phyloP scores from a whole-genome alignment of 2,329 filamentous ascomycete species.

The Elsinoe perseae region DNA sequence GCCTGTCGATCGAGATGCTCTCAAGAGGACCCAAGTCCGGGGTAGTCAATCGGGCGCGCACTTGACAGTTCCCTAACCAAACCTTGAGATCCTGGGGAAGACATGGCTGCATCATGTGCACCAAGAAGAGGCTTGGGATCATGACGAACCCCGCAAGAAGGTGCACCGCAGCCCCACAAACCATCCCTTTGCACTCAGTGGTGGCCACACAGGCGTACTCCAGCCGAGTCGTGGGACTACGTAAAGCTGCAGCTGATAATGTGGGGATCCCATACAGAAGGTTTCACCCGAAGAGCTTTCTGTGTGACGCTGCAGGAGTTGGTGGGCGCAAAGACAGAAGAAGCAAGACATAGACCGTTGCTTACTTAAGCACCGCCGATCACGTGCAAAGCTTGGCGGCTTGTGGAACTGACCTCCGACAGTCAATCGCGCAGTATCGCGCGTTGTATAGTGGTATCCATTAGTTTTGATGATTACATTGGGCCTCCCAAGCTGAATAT shows the following conservation, averaged over 20 bases:
- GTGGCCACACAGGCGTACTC: not conserved
- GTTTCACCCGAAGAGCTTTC: not conserved
- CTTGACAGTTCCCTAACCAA: conserved; percentile 9
- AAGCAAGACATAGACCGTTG: too few species aligned
- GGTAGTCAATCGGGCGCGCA: conserved; percentile 2
- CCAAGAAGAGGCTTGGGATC: not conserved
- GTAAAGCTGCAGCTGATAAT: not conserved
- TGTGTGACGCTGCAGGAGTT: too few species aligned
- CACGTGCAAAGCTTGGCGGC: not conserved
- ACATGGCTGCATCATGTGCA: conserved; percentile 14
- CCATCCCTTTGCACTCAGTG: not conserved
- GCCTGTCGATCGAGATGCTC: conserved; percentile 14
- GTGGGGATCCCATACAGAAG: not conserved
- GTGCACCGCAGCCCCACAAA: not conserved
- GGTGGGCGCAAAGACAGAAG: too few species aligned
- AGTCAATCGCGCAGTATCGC: too few species aligned
- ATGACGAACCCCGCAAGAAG: conserved; percentile 1
- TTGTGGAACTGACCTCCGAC: not conserved
- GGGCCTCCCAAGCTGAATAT: too few species aligned
- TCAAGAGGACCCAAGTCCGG: conserved; percentile 4
- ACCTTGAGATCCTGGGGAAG: conserved; percentile 12
- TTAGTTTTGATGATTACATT: too few species aligned
- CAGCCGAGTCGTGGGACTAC: not conserved
- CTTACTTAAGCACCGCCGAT: not conserved
- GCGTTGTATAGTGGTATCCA: too few species aligned